These are phyloP conservation scores for Tetrapisispora nanseiensis DNA, from an alignment of 805 yeast genomes.

Conservation along the genomic window DNA sequence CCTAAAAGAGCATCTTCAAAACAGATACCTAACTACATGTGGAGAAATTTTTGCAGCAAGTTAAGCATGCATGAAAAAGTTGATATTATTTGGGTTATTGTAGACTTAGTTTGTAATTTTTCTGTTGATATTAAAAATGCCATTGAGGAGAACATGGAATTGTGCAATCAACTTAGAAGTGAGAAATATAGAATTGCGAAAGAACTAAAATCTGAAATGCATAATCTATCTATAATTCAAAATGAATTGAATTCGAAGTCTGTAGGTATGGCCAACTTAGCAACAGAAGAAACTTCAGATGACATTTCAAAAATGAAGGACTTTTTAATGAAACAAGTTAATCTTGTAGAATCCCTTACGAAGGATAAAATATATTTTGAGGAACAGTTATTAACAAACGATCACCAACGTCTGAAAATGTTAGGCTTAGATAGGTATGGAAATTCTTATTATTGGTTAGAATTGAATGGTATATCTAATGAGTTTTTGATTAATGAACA, in stretches of 20 bases:
- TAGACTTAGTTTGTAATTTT: constrained; percentile 40
- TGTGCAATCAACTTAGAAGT: constrained; percentile 26
- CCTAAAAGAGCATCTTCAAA: constrained; percentile 29
- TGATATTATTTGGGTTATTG: constrained; percentile 49
- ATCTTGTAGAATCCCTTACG: constrained; percentile 34
- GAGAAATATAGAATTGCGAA: constrained; percentile 25
- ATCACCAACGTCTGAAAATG: constrained; percentile 63
- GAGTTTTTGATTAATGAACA: constrained; percentile 31
- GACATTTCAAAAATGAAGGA: not conserved
- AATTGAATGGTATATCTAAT: constrained; percentile 67
- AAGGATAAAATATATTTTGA: constrained; percentile 46
- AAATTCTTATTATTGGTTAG: constrained; percentile 95
- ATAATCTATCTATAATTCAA: constrained; percentile 4
- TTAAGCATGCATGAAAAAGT: constrained; percentile 47
- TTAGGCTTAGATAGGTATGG: constrained; percentile 77
- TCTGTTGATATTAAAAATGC: constrained; percentile 25
- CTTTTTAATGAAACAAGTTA: constrained; percentile 20
- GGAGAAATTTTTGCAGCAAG: constrained; percentile 45
- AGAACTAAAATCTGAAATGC: constrained; percentile 21
- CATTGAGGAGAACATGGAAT: constrained; percentile 27
- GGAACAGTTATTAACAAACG: constrained; percentile 53
- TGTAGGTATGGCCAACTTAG: not conserved
- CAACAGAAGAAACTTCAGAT: constrained; percentile 10
- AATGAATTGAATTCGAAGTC: not conserved
- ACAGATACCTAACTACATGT: constrained; percentile 29